phyloP scores from a whole-genome alignment of 1,284 basidiomycete species.

The Fistulinella cinereoalba region DNA sequence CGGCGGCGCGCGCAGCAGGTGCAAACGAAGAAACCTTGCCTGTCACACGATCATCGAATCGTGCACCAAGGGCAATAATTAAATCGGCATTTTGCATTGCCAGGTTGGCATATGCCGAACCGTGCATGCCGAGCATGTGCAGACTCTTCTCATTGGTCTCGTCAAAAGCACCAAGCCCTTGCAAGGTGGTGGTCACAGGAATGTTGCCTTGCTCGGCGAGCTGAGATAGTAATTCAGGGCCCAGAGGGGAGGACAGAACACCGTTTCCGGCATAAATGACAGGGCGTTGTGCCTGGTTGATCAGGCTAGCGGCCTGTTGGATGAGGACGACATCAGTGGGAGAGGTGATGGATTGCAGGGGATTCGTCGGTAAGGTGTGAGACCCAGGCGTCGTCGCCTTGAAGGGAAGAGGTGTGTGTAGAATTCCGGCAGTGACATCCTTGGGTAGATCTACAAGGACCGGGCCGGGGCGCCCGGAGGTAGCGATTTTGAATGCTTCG shows the following conservation, averaged over 20 bases:
- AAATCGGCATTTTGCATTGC: constrained; percentile 98
- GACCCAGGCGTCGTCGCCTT: constrained; percentile 86
- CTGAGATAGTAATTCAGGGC: constrained; percentile 81
- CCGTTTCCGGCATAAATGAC: constrained; percentile 95
- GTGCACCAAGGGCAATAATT: constrained; percentile 93
- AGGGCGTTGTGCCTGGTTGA: constrained; percentile 89
- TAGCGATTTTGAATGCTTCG: constrained; percentile 99
- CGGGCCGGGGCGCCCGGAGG: constrained; percentile 93
- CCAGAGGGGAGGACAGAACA: constrained; percentile 78
- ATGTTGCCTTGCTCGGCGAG: constrained; percentile 88
- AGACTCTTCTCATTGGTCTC: constrained; percentile 85
- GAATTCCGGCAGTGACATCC: constrained; percentile 92
- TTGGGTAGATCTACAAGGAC: constrained; percentile 98
- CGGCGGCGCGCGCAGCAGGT: constrained; percentile 86
- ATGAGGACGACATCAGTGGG: constrained; percentile 70
- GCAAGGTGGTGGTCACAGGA: constrained; percentile 95
- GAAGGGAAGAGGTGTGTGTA: constrained; percentile 84
- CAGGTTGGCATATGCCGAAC: constrained; percentile 94
- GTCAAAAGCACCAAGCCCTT: constrained; percentile 94
- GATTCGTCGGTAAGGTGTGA: constrained; percentile 75
- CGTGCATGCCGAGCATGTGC: constrained; percentile 99
- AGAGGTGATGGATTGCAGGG: constrained; percentile 54
- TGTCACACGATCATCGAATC: constrained; percentile 98
- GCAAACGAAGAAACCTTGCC: constrained; percentile 90
- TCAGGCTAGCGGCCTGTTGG: constrained; percentile 82